Base-by-base conservation (phyloP, 1,284 basidiomycete genomes). In the Exobasidium cylindrosporum region DNA sequence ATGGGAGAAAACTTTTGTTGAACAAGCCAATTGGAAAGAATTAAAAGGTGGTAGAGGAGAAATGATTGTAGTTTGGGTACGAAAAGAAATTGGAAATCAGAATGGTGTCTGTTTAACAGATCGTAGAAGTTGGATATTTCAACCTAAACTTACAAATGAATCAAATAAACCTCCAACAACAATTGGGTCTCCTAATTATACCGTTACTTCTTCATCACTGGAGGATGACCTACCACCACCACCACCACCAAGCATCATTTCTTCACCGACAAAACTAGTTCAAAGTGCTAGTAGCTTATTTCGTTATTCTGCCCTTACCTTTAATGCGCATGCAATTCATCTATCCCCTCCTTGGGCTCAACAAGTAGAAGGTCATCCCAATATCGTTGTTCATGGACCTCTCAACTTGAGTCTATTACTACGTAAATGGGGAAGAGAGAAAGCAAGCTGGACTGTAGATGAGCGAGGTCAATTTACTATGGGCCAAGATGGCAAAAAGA, bases 281-380 rank as follows among this genome's bases (percentile, higher is more conserved):
- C 57, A 58, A 10, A 66, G 67, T 4, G 60, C 68, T 29, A 62
- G 67, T 0, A 69, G 62, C 1, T 70, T 77, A 5, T 80, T 77
- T 54, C 60, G 76, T n/a, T 78, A 76, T 61, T 72, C 69, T 6
- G 76, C 76, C 0, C 66, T 73, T 10, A 78, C 75, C 0, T 78
- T 72, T 66, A 78, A 77, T 58, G 70, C 73, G 0, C 75, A 77
- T 49, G 67, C 68, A 11, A 77, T 78, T 45, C 76, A 78, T 43
- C 62, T 73, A 23, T 74, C 76, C 31, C 58, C 72, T 0, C 52
- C 64, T 26, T 78, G 76, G 62, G 72, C 70, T 32, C 65, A 70
- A 14, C 62, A 70, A 3, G 62, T 70, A 23, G 76, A 78, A 61
- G 68, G 73, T 3, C 71, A 74, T 49, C 54, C 63, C 35, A 65